Evolutionary conservation across 1,284 basidiomycete genomes (phyloP).

Genomic region (Thelephora terrestris): DNA sequence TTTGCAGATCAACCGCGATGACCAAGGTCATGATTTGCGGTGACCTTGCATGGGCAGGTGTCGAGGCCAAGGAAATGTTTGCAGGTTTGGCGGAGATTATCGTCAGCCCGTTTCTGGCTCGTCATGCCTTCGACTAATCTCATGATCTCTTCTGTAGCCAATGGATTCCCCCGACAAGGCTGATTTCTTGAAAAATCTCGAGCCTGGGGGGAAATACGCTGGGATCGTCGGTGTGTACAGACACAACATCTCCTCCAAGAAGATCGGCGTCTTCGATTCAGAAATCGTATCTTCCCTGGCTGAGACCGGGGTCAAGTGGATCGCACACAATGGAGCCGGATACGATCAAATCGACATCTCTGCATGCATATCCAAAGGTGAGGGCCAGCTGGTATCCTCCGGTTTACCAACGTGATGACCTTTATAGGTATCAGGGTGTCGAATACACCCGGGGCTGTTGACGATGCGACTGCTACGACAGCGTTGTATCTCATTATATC

Average conservation of each 20-base stretch:
- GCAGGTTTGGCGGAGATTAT: constrained; percentile 63
- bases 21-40: constrained; percentile 23
- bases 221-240: constrained; percentile 75
- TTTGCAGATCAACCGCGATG: neutral
- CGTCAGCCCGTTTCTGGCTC: constrained; percentile 37
- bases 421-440: constrained; percentile 73
- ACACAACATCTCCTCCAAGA: constrained; percentile 52
- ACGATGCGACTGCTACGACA: constrained; percentile 87
- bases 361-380: constrained; percentile 64
- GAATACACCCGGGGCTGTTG: constrained; percentile 86
- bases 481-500: constrained; percentile 81
- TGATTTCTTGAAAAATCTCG: constrained; percentile 59
- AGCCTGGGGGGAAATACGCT: constrained; percentile 63
- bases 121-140: neutral
- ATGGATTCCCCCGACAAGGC: constrained; percentile 58
- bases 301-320: constrained; percentile 58
- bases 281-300: constrained; percentile 66
- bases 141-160: constrained; percentile 8
- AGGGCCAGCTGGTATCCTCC: constrained; percentile 7
- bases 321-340: constrained; percentile 89
- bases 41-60: constrained; percentile 70
- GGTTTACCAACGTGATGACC: neutral
- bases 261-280: constrained; percentile 72
- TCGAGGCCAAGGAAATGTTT: constrained; percentile 61
- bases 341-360: constrained; percentile 80